Evolutionary conservation across 2,329 filamentous ascomycete genomes (phyloP).

Genomic region (Calonectria naviculata): DNA sequence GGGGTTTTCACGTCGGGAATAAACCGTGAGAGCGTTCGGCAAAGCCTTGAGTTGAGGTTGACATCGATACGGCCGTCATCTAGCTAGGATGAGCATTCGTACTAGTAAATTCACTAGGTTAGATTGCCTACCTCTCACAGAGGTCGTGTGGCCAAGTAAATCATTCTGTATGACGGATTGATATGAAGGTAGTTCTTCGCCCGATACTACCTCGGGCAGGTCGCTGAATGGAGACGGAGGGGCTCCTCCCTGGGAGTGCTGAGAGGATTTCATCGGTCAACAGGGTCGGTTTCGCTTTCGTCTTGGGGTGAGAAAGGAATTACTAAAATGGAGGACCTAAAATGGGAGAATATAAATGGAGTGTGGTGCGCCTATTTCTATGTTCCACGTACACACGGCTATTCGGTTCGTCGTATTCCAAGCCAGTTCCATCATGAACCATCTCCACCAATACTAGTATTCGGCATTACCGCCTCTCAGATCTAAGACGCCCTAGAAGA

Average conservation of each 20-base stretch:
- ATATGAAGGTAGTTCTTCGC: constrained; percentile 24
- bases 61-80: constrained; percentile 27
- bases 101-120: not conserved
- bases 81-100: not conserved
- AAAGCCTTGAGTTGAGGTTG: constrained; percentile 27
- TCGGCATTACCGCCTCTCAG: not conserved
- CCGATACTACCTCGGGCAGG: constrained; percentile 20
- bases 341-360: not conserved
- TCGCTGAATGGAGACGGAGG: constrained; percentile 21
- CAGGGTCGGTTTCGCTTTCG: not conserved
- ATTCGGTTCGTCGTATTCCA: constrained; percentile 10
- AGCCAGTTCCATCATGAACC: not conserved
- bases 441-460: not conserved
- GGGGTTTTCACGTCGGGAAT: constrained; percentile 28
- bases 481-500: not conserved
- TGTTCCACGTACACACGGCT: not conserved
- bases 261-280: constrained; percentile 12
- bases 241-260: not conserved
- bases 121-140: constrained; percentile 11
- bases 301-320: not conserved
- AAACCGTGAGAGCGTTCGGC: constrained; percentile 28
- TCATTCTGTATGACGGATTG: constrained; percentile 15
- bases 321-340: not conserved
- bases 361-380: not conserved
- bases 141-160: constrained; percentile 10